Percentiles rank a stretch among this genome's conserved stretches.
phyloP scores from a whole-genome alignment of 208 protist genomes.

The Leishmania guyanensis region DNA sequence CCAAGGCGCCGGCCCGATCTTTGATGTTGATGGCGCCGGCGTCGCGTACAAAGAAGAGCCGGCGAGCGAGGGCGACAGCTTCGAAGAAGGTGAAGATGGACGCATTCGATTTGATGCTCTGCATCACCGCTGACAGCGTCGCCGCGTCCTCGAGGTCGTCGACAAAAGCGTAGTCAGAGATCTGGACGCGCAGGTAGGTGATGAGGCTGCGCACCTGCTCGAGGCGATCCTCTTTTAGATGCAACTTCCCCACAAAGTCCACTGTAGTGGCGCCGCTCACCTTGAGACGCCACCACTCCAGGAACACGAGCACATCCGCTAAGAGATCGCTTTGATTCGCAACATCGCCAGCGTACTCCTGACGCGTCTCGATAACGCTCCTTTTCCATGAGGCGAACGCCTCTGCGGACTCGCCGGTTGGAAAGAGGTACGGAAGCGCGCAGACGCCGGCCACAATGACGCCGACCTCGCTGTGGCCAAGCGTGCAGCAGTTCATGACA shows the following conservation, averaged over 20 bases:
- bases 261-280: conserved; percentile 41
- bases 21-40: conserved; percentile 58
- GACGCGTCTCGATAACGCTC: conserved; percentile 46
- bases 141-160: conserved; percentile 50
- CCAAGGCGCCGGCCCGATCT: conserved; percentile 67
- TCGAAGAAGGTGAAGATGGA: conserved; percentile 76
- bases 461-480: conserved; percentile 79
- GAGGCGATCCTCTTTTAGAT: conserved; percentile 61
- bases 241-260: conserved; percentile 43
- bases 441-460: conserved; percentile 65
- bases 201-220: conserved; percentile 65
- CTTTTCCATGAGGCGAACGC: conserved; percentile 40
- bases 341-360: conserved; percentile 71
- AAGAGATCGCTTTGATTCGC: conserved; percentile 79
- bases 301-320: conserved; percentile 76
- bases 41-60: conserved; percentile 74
- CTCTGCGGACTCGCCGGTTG: conserved; percentile 33
- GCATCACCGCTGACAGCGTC: conserved; percentile 34
- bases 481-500: conserved; percentile 71
- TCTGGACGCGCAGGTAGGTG: conserved; percentile 67
- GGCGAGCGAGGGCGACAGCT: conserved; percentile 60
- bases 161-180: conserved; percentile 86
- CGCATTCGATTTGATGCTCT: conserved; percentile 53
- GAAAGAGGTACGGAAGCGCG: conserved; percentile 55
- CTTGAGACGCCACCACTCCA: conserved; percentile 73